These are phyloP conservation scores for Ustilago xerochloae DNA, from an alignment of 1,284 basidiomycete species.

Conservation along the genomic window DNA sequence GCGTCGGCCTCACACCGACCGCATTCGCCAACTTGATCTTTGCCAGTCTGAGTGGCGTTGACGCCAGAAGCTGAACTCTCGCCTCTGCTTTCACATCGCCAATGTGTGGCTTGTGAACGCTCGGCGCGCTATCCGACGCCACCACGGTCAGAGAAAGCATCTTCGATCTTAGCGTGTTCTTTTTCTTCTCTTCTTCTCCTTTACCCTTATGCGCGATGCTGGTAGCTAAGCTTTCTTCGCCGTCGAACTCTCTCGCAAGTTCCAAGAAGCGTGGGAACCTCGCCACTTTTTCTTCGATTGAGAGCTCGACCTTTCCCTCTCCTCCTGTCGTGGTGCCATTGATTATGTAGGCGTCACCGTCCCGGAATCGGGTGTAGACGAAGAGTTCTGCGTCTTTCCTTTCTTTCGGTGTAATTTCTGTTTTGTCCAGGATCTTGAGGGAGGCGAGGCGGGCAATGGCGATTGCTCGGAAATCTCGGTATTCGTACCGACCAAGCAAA, in stretches of 20 bases:
- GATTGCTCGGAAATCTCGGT: constrained; percentile 74
- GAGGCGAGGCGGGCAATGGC: constrained; percentile 78
- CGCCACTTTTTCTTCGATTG: constrained; percentile 1
- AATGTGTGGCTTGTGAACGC: not conserved
- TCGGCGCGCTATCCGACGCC: not conserved
- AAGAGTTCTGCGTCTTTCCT: constrained; percentile 86
- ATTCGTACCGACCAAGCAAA: constrained; percentile 50
- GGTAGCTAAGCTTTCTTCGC: not conserved
- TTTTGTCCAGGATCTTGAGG: constrained; percentile 77
- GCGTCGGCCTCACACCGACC: constrained; percentile 11
- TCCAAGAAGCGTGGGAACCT: constrained; percentile 32
- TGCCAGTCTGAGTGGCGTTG: constrained; percentile 49
- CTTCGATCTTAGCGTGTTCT: constrained; percentile 31
- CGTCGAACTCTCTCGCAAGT: constrained; percentile 25
- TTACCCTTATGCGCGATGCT: not conserved
- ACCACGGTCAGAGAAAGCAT: constrained; percentile 29
- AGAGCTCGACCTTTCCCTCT: not conserved
- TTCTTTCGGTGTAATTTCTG: constrained; percentile 78
- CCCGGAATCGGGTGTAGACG: constrained; percentile 33
- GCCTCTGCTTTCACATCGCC: not conserved
- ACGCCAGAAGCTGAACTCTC: constrained; percentile 23
- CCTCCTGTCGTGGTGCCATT: not conserved
- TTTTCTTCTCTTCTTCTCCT: not conserved
- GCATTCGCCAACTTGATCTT: constrained; percentile 38
- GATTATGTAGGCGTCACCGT: constrained; percentile 31